Evolutionary conservation across 768 basidiomycete genomes (phyloP).

Genomic region (Hygrocybe punicea): DNA sequence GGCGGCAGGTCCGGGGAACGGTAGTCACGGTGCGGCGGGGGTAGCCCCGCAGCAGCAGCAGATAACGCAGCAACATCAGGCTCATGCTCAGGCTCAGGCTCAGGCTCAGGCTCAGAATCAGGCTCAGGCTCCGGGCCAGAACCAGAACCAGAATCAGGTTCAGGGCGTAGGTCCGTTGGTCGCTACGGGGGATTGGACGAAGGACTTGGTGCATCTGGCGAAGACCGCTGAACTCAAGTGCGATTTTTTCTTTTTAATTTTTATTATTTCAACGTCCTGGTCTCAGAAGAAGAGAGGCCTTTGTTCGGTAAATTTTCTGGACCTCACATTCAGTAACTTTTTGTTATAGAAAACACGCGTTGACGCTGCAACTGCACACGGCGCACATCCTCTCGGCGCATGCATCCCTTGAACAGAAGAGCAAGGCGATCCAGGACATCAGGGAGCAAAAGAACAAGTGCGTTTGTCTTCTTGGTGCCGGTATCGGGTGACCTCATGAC

Average conservation of each 20-base stretch:
- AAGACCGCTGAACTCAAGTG: conserved; percentile 88
- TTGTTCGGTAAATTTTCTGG: too few relatives aligned
- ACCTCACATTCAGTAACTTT: not conserved
- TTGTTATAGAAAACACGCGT: conserved; percentile 65
- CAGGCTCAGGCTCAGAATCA: not conserved
- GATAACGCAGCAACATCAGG: not conserved
- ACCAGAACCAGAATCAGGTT: not conserved
- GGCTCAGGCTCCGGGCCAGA: not conserved
- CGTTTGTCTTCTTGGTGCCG: conserved; percentile 20
- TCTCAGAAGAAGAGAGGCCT: too few relatives aligned
- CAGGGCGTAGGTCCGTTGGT: conserved; percentile 47
- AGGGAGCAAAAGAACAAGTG: conserved; percentile 84
- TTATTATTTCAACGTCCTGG: too few relatives aligned
- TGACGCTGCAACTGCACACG: conserved; percentile 81
- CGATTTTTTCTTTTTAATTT: too few relatives aligned
- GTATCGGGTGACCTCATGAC: not conserved
- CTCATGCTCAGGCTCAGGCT: too few relatives aligned
- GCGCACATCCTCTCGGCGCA: conserved; percentile 85
- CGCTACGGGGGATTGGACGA: conserved; percentile 84
- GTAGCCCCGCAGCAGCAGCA: not conserved
- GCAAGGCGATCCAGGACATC: conserved; percentile 74
- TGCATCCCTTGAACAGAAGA: conserved; percentile 72
- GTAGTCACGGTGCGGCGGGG: not conserved
- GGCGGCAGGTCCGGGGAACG: not conserved
- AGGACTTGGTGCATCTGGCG: conserved; percentile 79